Conservation (phyloP, 192 early-diverging fungal species). For the Lunasporangiospora selenospora region DNA sequence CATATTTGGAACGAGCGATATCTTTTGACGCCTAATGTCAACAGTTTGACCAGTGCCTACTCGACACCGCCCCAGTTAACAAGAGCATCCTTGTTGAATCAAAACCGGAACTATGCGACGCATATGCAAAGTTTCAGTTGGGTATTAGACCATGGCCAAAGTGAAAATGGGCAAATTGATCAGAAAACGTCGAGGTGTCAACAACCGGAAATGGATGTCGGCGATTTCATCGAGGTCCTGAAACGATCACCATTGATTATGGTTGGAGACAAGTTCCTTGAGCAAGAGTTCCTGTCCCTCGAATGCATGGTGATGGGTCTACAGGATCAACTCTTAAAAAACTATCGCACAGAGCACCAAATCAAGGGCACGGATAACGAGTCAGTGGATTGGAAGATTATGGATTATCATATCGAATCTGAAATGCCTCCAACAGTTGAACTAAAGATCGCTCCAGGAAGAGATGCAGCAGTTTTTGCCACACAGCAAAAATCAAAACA, state of each 20-base stretch:
- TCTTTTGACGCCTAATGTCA: slow-evolving; percentile 19
- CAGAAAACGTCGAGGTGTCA: slow-evolving; percentile 3
- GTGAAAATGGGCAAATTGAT: background rate
- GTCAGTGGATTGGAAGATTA: background rate
- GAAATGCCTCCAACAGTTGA: slow-evolving; percentile 20
- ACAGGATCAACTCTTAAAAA: slow-evolving; percentile 11
- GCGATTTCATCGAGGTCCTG: slow-evolving; percentile 36
- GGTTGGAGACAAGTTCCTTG: slow-evolving; percentile 43
- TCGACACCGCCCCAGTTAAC: background rate
- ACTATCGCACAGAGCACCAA: background rate
- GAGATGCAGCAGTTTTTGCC: too few species aligned
- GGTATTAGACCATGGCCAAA: too few species aligned
- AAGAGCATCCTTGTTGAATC: too few species aligned
- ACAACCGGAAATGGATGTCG: slow-evolving; percentile 23
- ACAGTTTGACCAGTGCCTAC: background rate
- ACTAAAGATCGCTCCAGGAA: slow-evolving; percentile 15
- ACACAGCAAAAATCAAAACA: too few species aligned
- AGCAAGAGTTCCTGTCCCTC: slow-evolving; percentile 27
- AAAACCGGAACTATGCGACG: too few species aligned
- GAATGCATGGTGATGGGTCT: slow-evolving; percentile 36
- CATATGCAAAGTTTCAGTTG: too few species aligned
- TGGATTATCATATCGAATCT: slow-evolving; percentile 32
- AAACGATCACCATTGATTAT: slow-evolving; percentile 36
- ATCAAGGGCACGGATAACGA: background rate
- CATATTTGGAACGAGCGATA: slow-evolving; percentile 46